Evolutionary conservation across 2,329 filamentous ascomycete genomes (phyloP).

Genomic region (Cylindrodendrum hubeiense): DNA sequence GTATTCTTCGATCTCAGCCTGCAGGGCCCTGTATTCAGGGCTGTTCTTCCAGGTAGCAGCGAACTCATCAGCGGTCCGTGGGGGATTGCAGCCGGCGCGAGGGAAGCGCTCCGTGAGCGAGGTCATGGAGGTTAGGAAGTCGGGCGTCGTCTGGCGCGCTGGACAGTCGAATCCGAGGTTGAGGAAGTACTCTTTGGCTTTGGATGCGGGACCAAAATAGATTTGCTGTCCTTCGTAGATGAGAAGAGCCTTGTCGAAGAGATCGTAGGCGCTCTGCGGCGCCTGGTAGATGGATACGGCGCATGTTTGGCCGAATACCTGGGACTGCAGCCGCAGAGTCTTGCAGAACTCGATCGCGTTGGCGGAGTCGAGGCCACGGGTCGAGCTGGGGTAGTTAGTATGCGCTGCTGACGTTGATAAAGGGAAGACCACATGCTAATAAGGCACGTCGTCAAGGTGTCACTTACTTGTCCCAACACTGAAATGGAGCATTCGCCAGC

Average conservation of each 20-base stretch:
- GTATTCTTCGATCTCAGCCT: constrained; percentile 47
- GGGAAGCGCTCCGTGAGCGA: constrained; percentile 47
- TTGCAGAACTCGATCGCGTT: constrained; percentile 36
- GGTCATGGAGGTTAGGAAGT: constrained; percentile 71
- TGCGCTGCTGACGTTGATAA: not conserved
- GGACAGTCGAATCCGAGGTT: constrained; percentile 71
- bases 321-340: constrained; percentile 31
- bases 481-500: constrained; percentile 59
- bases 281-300: constrained; percentile 69
- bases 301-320: constrained; percentile 29
- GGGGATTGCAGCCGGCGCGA: constrained; percentile 45
- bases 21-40: constrained; percentile 7
- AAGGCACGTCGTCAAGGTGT: no score
- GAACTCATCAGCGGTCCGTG: constrained; percentile 51
- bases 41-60: constrained; percentile 48
- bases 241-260: constrained; percentile 76
- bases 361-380: constrained; percentile 38
- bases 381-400: constrained; percentile 11
- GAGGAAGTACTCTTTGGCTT: constrained; percentile 71
- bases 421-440: no score
- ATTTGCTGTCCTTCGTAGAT: constrained; percentile 76
- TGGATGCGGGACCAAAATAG: constrained; percentile 69
- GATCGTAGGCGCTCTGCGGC: constrained; percentile 65
- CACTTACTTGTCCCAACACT: constrained; percentile 42
- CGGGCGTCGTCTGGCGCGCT: constrained; percentile 70